A percentile compares a stretch with the other conserved stretches of the same genome.
phyloP scores from a whole-genome alignment of 768 basidiomycete species.

The Agrocybe praecox region DNA sequence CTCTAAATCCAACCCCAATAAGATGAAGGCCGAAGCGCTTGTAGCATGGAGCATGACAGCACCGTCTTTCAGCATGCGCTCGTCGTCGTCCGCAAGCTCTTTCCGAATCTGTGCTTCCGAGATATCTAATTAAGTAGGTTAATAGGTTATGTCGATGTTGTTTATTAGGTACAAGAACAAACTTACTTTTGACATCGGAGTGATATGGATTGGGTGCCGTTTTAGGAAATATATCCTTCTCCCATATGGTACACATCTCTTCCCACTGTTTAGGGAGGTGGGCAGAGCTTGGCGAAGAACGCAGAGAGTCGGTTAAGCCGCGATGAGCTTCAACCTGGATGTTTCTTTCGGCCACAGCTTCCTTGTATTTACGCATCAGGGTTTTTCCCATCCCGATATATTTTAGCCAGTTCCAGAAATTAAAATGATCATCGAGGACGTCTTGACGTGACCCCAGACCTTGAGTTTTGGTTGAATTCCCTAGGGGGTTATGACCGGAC shows the following conservation, averaged over 20 bases:
- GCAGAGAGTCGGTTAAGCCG: conserved; percentile 1
- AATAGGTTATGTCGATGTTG: too few relatives aligned
- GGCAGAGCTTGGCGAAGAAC: background rate
- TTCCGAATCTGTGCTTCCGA: conserved; percentile 4
- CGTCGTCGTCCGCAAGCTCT: conserved; percentile 8
- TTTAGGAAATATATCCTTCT: conserved; percentile 2
- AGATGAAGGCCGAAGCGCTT: conserved; percentile 6
- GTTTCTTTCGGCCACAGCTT: conserved; percentile 8
- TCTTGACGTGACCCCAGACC: conserved; percentile 14
- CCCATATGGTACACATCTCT: conserved; percentile 9
- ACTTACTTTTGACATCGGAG: conserved; percentile 4
- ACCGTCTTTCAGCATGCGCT: background rate
- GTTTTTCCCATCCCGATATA: conserved; percentile 5
- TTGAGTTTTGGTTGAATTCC: conserved; percentile 10
- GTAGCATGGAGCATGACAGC: background rate
- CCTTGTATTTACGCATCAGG: background rate
- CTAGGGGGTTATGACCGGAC: conserved; percentile 5
- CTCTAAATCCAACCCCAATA: conserved; percentile 12
- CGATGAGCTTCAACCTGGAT: conserved; percentile 5
- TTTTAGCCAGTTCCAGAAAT: conserved; percentile 13
- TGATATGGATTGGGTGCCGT: conserved; percentile 11
- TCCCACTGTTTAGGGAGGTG: background rate
- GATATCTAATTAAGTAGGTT: too few relatives aligned
- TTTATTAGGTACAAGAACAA: background rate
- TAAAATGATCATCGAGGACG: conserved; percentile 12